phyloP scores from a whole-genome alignment of 2,329 filamentous ascomycete genomes.

The Monilinia vaccinii-corymbosi region DNA sequence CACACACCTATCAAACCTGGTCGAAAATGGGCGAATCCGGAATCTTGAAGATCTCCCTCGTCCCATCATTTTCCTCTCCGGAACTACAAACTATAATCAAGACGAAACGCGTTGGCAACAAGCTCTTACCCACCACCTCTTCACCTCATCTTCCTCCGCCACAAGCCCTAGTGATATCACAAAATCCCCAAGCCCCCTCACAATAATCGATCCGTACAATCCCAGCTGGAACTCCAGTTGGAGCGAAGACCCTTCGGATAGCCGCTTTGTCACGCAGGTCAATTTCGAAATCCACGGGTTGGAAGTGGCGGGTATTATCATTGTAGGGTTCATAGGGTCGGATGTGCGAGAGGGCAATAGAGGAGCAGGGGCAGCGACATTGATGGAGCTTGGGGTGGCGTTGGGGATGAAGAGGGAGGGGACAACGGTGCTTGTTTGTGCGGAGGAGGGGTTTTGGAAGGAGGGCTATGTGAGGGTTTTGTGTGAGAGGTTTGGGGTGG shows the following conservation, averaged over 20 bases:
- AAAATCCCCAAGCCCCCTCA: constrained; percentile 31
- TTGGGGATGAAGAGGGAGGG: constrained; percentile 43
- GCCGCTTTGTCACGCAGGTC: constrained; percentile 43
- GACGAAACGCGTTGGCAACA: constrained; percentile 11
- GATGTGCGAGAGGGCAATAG: constrained; percentile 68
- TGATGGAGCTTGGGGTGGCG: constrained; percentile 42
- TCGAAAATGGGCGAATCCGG: constrained; percentile 85
- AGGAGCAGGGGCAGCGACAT: constrained; percentile 41
- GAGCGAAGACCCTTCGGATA: constrained; percentile 39
- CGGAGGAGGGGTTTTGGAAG: constrained; percentile 44
- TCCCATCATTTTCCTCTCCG: constrained; percentile 46
- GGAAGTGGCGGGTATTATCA: constrained; percentile 43
- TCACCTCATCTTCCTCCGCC: constrained; percentile 76
- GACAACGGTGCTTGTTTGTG: constrained; percentile 78
- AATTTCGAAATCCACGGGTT: constrained; percentile 53
- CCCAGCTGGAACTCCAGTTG: constrained; percentile 47
- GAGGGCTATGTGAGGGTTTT: constrained; percentile 52
- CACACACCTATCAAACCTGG: constrained; percentile 86
- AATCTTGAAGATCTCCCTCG: constrained; percentile 48
- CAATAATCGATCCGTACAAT: constrained; percentile 48
- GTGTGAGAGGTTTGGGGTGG: constrained; percentile 38
- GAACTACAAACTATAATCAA: constrained; percentile 36
- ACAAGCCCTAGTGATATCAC: constrained; percentile 64
- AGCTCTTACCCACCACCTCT: constrained; percentile 59
- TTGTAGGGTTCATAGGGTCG: constrained; percentile 53